Base-by-base conservation (phyloP, 768 basidiomycete genomes). In the Suillus hirtellus region DNA sequence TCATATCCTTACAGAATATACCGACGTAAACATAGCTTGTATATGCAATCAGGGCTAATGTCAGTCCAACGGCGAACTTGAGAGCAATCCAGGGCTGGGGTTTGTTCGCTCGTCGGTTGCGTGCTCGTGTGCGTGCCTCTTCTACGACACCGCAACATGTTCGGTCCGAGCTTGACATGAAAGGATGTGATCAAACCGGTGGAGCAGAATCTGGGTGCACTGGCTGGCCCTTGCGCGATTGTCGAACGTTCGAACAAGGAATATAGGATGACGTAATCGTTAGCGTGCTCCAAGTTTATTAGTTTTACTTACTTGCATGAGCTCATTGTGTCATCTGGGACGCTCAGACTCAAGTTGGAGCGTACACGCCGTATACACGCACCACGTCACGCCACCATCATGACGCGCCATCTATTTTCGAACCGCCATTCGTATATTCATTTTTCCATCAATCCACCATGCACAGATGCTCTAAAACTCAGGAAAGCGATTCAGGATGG, bases 21-120 rank as follows among this genome's bases (percentile, higher is more conserved):
- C 82, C 90, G 31, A 92, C 81, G 71, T 93, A 93, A 2, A 95
- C 93, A 72, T 96, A 96, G 31, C 75, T 79, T 4, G 87, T 71
- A 74, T 93, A 95, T 1, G 76, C 86, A 64, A 87, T 82, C 63
- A 95, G 78, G 0, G 79, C 88, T 24, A 84, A 17, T 0, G 86
- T 82, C 2, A 95, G 59, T 4, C 76, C 80, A 34, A 94, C 79
- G 69, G 87, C 79, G 42, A 91, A 68, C 78, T 95, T 95, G 73
- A 82, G 84, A 31, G 84, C 80, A 58, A 90, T 76, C 91, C 91
- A 93, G 61, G 91, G 88, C 64, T 90, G 90, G 0, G 85, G 83
- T 64, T 77, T 83, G 37, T 64, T 64, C 8, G 74, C 73, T 56
- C 79, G 70, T n/a, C 73, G 72, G 27, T 77, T 79, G 46, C 79